Percentiles rank a stretch among this genome's conserved stretches.
Conservation (phyloP, 2,329 filamentous ascomycete genomes). For the Venturia carpophila region DNA sequence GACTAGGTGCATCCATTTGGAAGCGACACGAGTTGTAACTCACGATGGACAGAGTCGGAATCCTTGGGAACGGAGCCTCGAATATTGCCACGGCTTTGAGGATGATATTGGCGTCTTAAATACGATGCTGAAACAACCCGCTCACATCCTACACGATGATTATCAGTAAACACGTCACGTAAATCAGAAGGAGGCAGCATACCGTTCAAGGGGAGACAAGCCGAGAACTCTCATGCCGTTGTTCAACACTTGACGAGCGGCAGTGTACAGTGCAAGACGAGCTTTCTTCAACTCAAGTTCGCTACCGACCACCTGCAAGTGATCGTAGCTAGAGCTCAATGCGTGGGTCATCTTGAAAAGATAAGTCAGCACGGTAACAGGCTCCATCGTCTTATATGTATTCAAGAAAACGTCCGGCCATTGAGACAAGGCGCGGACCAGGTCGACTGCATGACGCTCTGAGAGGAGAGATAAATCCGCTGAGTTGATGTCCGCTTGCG, state of each 20-base stretch:
- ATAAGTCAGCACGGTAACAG: slow-evolving; percentile 60
- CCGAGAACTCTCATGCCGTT: slow-evolving; percentile 81
- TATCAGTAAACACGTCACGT: not conserved
- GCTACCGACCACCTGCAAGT: slow-evolving; percentile 72
- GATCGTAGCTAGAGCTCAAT: slow-evolving; percentile 72
- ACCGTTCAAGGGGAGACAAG: slow-evolving; percentile 64
- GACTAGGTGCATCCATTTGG: not conserved
- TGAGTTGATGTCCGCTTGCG: slow-evolving; percentile 47
- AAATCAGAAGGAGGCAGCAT: not conserved
- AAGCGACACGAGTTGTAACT: not conserved
- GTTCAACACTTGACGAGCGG: slow-evolving; percentile 64
- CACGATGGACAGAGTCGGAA: not conserved
- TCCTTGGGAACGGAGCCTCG: not conserved
- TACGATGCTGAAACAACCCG: not conserved
- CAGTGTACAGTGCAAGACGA: slow-evolving; percentile 69
- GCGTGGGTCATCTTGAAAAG: slow-evolving; percentile 82
- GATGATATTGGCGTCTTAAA: not conserved
- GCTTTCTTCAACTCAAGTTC: slow-evolving; percentile 63
- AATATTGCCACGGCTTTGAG: not conserved
- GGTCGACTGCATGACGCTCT: slow-evolving; percentile 63
- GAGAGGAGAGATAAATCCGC: slow-evolving; percentile 62
- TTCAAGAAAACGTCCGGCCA: slow-evolving; percentile 82
- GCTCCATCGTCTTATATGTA: slow-evolving; percentile 76
- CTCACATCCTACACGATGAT: not conserved
- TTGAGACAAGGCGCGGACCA: slow-evolving; percentile 68